Evolutionary conservation across 441 rosid species (phyloP).

Genomic region (Sinapis alba): DNA sequence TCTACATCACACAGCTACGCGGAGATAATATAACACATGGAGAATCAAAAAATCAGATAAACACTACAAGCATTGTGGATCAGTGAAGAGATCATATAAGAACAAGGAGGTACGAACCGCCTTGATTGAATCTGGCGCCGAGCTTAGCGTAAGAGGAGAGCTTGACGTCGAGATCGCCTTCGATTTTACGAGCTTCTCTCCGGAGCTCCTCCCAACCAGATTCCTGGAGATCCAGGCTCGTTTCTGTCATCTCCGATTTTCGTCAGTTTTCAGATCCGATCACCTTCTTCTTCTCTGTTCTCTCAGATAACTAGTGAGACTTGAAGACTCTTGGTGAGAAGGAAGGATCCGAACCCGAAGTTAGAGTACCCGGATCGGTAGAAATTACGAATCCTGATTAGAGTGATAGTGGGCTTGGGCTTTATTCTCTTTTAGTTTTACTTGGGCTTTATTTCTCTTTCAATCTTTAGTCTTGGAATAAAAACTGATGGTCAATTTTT

Average conservation of each 20-base stretch:
- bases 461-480: too few species aligned
- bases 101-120: conserved; percentile 51
- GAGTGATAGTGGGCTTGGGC: too few species aligned
- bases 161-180: conserved; percentile 97
- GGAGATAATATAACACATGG: too few species aligned
- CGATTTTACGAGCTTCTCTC: conserved; percentile 89
- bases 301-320: conserved; percentile 1
- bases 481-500: too few species aligned
- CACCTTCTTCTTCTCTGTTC: background rate
- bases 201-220: conserved; percentile 98
- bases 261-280: conserved; percentile 16
- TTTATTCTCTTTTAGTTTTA: too few species aligned
- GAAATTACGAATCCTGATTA: too few species aligned
- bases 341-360: background rate
- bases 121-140: conserved; percentile 85
- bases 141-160: conserved; percentile 96
- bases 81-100: conserved; percentile 9
- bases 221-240: conserved; percentile 82
- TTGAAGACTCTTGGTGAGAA: background rate
- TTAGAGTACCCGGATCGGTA: too few species aligned
- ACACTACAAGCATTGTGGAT: background rate
- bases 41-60: background rate
- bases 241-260: conserved; percentile 53
- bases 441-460: too few species aligned
- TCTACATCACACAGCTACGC: background rate